Evolutionary conservation across 1,284 basidiomycete genomes (phyloP), one percentile per base, ranked within the genome.

Genomic region (Coriolopsis trogii): DNA sequence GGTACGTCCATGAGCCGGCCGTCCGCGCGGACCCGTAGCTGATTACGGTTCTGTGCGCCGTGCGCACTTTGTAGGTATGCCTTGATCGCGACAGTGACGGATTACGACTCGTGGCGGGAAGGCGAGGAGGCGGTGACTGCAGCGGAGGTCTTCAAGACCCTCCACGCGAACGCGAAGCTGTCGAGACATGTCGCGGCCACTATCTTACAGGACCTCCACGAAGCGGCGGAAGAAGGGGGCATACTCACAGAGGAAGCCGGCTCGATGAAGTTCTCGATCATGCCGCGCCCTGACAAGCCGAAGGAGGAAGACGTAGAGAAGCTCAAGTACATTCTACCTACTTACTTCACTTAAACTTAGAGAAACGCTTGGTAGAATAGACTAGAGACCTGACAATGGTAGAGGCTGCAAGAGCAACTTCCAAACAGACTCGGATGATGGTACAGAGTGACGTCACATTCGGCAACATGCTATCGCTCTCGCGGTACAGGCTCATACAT

Each of bases 91-190:
- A 96, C 94, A 1, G 83, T 90, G 18, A 95, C 93, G 2, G 91
- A 95, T 72, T 95, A 93, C 67, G 93, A 96, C 70, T 85, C 91
- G 6, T 95, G 92, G 93, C 77, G 95, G 20, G 86, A 87, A 13
- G 78, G 87, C 29, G 81, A 86, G 47, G 88, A 83, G n/a, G 78
- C 89, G 2, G 95, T 98, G 41, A 97, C 93, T 1, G 88, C 94
- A 0, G 85, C 90, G 7, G 91, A 93, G 61, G 93, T 98, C 25
- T 80, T 95, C 77, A 90, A 92, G 71, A 93, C 89, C 0, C 82
- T 98, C 25, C 80, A 87, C 58, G 81, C 82, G 18, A 98, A 98
- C 67, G 93, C 94, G 0, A 81, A 86, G 23, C 90, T 90, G 3
- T 89, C 92, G 20, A 85, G 93, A 50, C 75, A 77, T 49, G 87